Conservation (phyloP, 1,139 yeast species). For the Suhomyces maxii region DNA sequence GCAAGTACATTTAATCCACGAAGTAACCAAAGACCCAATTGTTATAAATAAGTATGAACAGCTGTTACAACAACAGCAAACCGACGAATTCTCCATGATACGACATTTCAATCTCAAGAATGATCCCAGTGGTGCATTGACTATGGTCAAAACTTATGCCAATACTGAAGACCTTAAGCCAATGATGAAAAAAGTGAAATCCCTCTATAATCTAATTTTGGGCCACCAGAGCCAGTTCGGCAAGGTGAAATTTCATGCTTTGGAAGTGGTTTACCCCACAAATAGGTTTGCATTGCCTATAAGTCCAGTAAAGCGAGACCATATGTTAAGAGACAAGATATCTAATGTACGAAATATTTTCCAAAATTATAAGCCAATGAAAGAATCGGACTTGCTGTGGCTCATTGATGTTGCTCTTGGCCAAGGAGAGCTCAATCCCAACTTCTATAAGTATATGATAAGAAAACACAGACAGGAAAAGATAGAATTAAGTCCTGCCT, state of each 20-base stretch:
- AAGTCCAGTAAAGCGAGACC: constrained; percentile 29
- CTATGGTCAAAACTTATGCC: constrained; percentile 2
- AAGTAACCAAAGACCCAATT: constrained; percentile 22
- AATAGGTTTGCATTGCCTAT: constrained; percentile 35
- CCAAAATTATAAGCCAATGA: constrained; percentile 24
- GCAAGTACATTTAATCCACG: constrained; percentile 34
- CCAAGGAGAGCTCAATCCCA: constrained; percentile 22
- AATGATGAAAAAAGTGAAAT: constrained; percentile 16
- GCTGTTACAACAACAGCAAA: constrained; percentile 12
- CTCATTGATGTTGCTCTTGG: constrained; percentile 19
- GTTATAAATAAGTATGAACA: constrained; percentile 14
- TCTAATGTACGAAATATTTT: constrained; percentile 24
- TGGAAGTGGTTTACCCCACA: constrained; percentile 38
- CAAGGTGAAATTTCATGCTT: constrained; percentile 26
- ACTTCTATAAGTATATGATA: constrained; percentile 31
- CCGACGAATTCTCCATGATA: constrained; percentile 13
- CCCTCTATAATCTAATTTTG: constrained; percentile 24
- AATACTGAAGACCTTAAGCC: background rate
- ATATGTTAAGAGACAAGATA: constrained; percentile 25
- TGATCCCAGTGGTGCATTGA: background rate
- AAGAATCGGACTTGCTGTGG: constrained; percentile 16
- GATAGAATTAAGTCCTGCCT: constrained; percentile 15
- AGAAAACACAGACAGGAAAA: constrained; percentile 21
- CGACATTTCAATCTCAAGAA: constrained; percentile 15
- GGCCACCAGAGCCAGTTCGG: constrained; percentile 20